Evolutionary conservation across 2,329 filamentous ascomycete species (phyloP).

Genomic region (Plenodomus lindquistii): DNA sequence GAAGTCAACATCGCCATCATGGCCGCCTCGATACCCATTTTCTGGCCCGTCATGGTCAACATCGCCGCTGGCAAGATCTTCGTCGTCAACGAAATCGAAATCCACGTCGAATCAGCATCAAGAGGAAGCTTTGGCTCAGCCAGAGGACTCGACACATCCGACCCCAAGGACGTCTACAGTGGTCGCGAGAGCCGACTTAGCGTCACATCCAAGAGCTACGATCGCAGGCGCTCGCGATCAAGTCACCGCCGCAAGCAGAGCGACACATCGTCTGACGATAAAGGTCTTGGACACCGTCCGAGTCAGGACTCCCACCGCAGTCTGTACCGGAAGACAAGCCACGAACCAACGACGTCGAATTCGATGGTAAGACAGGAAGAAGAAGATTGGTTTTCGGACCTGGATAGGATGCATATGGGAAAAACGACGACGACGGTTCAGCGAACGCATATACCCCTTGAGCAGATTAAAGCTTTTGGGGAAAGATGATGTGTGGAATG

Average conservation of each 20-base stretch:
- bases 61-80: conserved; percentile 42
- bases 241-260: conserved; percentile 12
- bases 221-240: conserved; percentile 4
- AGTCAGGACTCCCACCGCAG: conserved; percentile 33
- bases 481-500: background rate
- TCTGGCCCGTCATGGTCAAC: conserved; percentile 42
- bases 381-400: conserved; percentile 25
- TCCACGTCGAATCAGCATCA: conserved; percentile 32
- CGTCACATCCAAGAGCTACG: conserved; percentile 14
- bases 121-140: conserved; percentile 17
- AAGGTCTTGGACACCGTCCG: conserved; percentile 15
- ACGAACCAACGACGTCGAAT: conserved; percentile 1
- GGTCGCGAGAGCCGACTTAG: conserved; percentile 14
- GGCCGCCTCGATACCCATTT: conserved; percentile 43
- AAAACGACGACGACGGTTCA: conserved; percentile 16
- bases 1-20: conserved; percentile 46
- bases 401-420: conserved; percentile 15
- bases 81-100: conserved; percentile 45
- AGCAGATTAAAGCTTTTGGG: conserved; percentile 8
- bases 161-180: conserved; percentile 9
- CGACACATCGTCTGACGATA: conserved; percentile 12
- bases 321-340: conserved; percentile 15
- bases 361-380: conserved; percentile 9
- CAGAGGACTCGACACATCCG: conserved; percentile 22
- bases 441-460: conserved; percentile 7